Evolutionary conservation across 345 rosid species (phyloP), one percentile per base, ranked within the genome.

Genomic region (Acer campestre): DNA sequence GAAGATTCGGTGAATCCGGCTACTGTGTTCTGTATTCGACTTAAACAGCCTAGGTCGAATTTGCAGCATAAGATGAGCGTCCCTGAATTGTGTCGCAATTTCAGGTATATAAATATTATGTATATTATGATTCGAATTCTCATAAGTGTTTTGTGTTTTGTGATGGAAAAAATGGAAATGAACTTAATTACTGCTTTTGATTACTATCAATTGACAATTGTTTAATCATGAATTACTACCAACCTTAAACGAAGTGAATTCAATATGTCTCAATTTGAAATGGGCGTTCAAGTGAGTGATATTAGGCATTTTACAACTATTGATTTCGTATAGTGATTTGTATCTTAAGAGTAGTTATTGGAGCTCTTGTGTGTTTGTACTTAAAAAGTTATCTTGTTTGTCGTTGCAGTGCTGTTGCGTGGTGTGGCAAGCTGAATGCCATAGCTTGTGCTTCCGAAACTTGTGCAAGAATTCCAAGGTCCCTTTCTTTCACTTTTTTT

Each of bases 391-490:
- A 13, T 44, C 61, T 44, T 6, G 12, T 2, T 20, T 22, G 29
- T 63, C 25, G 1, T 78, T 74, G 9, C 84, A 96, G 99, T 89
- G 98, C 97, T 23, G 97, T 96, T 83, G 94, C 99, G 63, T 96
- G 99, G 99, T 96, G 98, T 84, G 99, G 99, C 46, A 96, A 91
- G 88, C 84, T 96, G 86, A 96, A 96, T 81, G 98, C 97, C n/a
- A 92, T 96, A 64, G 99, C 99, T 80, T 96, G 99, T 80, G 99
- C 99, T 58, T 91, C 99, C 1, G 99, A 96, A 77, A 96, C 99
- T 71, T 96, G 99, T 81, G 99, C 99, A 0, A 86, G 99, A 82
- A 96, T 96, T 82, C 98, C 99, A 7, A 91, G 99, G 99, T 94
- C 29, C 29, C 78, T 25, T 63, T 31, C 16, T 13, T 35, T 22